Percentiles rank a stretch among this genome's conserved stretches.
phyloP scores from a whole-genome alignment of 495 filamentous ascomycete genomes.

The Clavariopsis aquatica region DNA sequence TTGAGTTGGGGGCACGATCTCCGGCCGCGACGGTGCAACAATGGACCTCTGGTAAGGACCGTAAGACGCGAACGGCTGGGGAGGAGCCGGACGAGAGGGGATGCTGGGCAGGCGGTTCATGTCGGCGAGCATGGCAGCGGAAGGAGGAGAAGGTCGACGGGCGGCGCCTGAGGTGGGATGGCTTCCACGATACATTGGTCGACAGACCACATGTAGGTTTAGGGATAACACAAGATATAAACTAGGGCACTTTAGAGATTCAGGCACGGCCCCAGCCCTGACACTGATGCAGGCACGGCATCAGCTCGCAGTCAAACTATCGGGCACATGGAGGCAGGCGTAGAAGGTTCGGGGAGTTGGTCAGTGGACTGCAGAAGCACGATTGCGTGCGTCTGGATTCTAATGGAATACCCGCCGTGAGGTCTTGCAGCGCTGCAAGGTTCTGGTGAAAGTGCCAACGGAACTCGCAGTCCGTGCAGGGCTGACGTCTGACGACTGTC shows the following conservation, averaged over 20 bases:
- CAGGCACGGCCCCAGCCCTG: slow-evolving; percentile 32
- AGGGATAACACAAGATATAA: slow-evolving; percentile 38
- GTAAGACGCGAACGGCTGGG: slow-evolving; percentile 23
- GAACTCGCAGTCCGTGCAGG: slow-evolving; percentile 39
- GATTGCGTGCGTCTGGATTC: slow-evolving; percentile 38
- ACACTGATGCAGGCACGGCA: slow-evolving; percentile 37
- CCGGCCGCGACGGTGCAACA: slow-evolving; percentile 28
- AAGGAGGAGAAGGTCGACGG: slow-evolving; percentile 20
- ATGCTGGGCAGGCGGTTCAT: slow-evolving; percentile 38
- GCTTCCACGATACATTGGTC: slow-evolving; percentile 38
- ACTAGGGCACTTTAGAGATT: slow-evolving; percentile 33
- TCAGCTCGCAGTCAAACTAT: slow-evolving; percentile 34
- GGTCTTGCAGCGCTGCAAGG: slow-evolving; percentile 38
- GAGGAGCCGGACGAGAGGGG: slow-evolving; percentile 26
- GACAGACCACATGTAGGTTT: slow-evolving; percentile 33
- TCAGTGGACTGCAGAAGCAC: slow-evolving; percentile 36
- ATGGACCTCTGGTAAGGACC: slow-evolving; percentile 25
- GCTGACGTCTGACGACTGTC: slow-evolving; percentile 36
- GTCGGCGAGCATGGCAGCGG: slow-evolving; percentile 30
- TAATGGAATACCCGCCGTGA: slow-evolving; percentile 36
- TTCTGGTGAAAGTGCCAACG: slow-evolving; percentile 34
- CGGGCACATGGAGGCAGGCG: slow-evolving; percentile 35
- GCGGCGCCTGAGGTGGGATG: slow-evolving; percentile 33
- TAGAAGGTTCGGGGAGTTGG: slow-evolving; percentile 15
- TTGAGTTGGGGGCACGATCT: slow-evolving; percentile 28